These are phyloP conservation scores for Ascomycota sp. DNA, from an alignment of 2,329 filamentous ascomycete species.

Conservation along the genomic window DNA sequence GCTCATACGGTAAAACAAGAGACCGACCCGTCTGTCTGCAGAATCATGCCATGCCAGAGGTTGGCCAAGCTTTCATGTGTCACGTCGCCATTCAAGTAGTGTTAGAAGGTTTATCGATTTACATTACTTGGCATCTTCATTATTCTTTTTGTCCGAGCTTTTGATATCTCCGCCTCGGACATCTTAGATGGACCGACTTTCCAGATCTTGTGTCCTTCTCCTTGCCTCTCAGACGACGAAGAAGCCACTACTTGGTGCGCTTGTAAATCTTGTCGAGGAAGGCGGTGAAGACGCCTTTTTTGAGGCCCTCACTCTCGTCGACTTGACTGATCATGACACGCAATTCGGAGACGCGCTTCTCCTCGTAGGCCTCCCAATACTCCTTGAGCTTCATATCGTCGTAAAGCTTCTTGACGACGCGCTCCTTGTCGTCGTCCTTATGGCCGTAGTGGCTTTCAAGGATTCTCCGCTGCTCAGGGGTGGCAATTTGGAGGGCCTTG, in stretches of 20 bases:
- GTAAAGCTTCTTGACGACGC: constrained; percentile 70
- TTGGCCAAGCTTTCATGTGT: too few species aligned
- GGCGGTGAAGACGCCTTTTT: constrained; percentile 69
- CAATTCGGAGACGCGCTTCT: constrained; percentile 62
- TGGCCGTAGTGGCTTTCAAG: constrained; percentile 85
- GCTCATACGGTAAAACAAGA: neutral
- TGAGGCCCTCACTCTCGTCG: constrained; percentile 72
- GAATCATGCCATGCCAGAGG: too few species aligned
- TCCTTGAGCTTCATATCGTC: constrained; percentile 66
- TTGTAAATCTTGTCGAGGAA: constrained; percentile 97
- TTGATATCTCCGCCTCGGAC: too few species aligned
- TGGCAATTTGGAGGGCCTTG: constrained; percentile 63
- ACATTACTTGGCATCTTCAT: neutral
- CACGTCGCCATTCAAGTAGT: too few species aligned
- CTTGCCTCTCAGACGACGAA: neutral
- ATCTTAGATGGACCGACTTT: too few species aligned
- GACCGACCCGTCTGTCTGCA: too few species aligned
- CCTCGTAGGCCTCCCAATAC: constrained; percentile 73
- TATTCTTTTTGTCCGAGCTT: neutral
- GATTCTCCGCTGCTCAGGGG: constrained; percentile 63
- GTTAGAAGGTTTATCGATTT: neutral
- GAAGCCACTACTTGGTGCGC: constrained; percentile 58
- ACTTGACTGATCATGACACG: constrained; percentile 50
- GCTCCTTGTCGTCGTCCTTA: constrained; percentile 69
- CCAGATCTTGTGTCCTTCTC: too few species aligned